These are phyloP conservation scores for Colletotrichum trifolii DNA, from an alignment of 2,329 filamentous ascomycete species.

Conservation along the genomic window DNA sequence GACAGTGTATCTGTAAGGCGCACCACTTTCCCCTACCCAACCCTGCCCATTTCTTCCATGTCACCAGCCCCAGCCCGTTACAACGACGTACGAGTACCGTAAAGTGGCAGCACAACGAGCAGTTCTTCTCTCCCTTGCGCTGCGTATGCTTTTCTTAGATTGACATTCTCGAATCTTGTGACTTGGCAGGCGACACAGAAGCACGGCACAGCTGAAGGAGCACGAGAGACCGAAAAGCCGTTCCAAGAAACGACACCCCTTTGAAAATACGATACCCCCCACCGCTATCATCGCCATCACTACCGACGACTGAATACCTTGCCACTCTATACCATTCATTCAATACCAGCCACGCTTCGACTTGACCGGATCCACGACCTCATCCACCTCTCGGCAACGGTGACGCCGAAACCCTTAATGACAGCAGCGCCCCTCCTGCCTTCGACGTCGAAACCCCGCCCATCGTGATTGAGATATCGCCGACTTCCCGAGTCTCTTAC, in stretches of 20 bases:
- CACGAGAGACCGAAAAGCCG: too few species aligned
- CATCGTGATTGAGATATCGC: slow-evolving; percentile 1
- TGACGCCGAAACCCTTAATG: slow-evolving; percentile 11
- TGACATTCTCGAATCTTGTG: slow-evolving; percentile 1
- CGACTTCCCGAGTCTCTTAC: slow-evolving; percentile 26
- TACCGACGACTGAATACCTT: too few species aligned
- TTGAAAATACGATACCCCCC: too few species aligned
- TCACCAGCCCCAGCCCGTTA: too few species aligned
- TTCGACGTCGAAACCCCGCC: slow-evolving; percentile 1
- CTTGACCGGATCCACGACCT: slow-evolving; percentile 7
- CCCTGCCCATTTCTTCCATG: slow-evolving; percentile 6
- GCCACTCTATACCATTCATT: too few species aligned
- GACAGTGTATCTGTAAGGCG: too few species aligned
- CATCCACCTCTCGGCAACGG: background rate
- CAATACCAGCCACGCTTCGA: background rate
- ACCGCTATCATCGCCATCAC: too few species aligned
- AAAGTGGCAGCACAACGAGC: too few species aligned
- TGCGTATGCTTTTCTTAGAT: background rate
- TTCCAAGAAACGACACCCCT: slow-evolving; percentile 11
- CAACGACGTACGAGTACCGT: too few species aligned
- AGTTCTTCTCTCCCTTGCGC: too few species aligned
- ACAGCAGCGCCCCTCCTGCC: slow-evolving; percentile 3
- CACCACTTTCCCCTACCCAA: background rate
- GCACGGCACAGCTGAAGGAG: background rate
- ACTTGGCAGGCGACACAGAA: slow-evolving; percentile 11